Base-by-base conservation (phyloP, 202 grass and related monocot species). In the Carex arenaria region DNA sequence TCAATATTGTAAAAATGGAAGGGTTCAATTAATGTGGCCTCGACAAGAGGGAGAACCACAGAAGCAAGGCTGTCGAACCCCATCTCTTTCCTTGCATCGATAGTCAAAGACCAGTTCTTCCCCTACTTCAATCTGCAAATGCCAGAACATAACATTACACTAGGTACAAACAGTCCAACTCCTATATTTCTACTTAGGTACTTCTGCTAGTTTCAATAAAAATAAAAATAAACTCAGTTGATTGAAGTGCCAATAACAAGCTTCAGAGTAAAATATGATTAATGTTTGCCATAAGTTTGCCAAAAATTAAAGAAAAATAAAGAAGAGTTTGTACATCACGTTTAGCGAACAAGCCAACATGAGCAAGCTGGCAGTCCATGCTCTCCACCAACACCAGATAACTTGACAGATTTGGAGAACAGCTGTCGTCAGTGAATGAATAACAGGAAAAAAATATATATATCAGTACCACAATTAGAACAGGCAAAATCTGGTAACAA, bases 31-130 rank as follows among this genome's bases (percentile, higher is more conserved):
- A 73, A 94, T 55, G 68, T 82, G 97, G 8, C 91, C 91, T 90
- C 97, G 83, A 67, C 97, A 99, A 89, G 86, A 90, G 13, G 59
- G 72, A 77, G 87, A 71, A 78, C 90, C 90, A 85, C 97, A 99
- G 86, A 87, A 64, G 70, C 97, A 99, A 61, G 83, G 85, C 38
- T 79, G 87, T 40, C 89, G 45, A 19, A 65, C 43, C 32, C 89
- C 88, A 77, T 90, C 71, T 83, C 66, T 40, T 63, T 96, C 68
- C 82, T 99, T 92, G 64, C 62, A 67, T 22, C 70, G 84, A 80
- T 99, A 99, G 78, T 99, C 91, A 70, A 93, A 99, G 8, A 85
- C 79, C 26, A 99, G 84, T 86, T 99, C 97, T 87, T 96, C 90
- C 81, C 93, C 91, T 15, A 36, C n/a, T 15, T 80, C 84, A 87